Percentiles rank a stretch among this genome's conserved stretches.
These are phyloP conservation scores for Hypoxylon sp. DNA, from an alignment of 2,329 filamentous ascomycete genomes.

Conservation along the genomic window DNA sequence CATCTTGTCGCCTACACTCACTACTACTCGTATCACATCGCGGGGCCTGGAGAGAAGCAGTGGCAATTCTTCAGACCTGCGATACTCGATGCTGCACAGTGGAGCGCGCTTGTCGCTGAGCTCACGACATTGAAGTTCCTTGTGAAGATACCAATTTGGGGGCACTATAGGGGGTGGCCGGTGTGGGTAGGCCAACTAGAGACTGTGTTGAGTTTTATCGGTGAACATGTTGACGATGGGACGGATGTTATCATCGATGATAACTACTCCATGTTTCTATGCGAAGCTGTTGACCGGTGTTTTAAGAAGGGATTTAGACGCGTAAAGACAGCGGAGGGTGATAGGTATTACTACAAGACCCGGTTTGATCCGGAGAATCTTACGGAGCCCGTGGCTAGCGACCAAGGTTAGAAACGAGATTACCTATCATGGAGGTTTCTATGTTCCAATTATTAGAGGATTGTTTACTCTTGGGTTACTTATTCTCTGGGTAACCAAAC, in stretches of 20 bases:
- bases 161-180: constrained; percentile 6
- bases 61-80: constrained; percentile 20
- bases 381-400: constrained; percentile 14
- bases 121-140: constrained; percentile 8
- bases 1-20: constrained; percentile 4
- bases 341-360: constrained; percentile 15
- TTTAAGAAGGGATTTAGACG: constrained; percentile 23
- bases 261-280: constrained; percentile 26
- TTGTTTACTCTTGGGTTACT: no score
- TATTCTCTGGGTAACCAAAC: no score
- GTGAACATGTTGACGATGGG: constrained; percentile 12
- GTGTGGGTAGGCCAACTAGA: constrained; percentile 24
- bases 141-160: constrained; percentile 10
- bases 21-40: constrained; percentile 8
- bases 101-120: constrained; percentile 12
- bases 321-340: constrained; percentile 13
- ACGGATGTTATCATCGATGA: constrained; percentile 26
- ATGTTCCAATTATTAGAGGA: no score
- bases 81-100: neutral
- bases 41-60: constrained; percentile 8
- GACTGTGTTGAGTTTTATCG: constrained; percentile 14
- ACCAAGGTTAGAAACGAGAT: no score
- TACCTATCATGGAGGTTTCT: no score
- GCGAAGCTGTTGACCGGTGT: constrained; percentile 27
- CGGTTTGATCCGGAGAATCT: constrained; percentile 25